Evolutionary conservation across 2,329 filamentous ascomycete species (phyloP).

Genomic region (Aspergillus ochraceus): DNA sequence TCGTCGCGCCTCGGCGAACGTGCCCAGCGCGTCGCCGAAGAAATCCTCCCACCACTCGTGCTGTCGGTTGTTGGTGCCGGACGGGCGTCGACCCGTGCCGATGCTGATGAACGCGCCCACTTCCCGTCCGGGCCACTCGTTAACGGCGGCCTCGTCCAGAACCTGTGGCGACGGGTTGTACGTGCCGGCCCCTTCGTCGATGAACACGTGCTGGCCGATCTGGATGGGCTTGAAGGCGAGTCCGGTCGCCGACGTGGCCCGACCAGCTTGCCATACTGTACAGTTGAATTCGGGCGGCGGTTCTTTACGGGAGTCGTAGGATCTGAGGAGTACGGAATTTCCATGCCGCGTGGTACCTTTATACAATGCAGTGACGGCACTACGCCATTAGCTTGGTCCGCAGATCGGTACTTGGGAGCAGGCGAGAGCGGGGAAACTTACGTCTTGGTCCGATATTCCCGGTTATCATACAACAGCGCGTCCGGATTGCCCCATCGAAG

Average conservation of each 20-base stretch:
- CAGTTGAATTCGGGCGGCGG: constrained; percentile 88
- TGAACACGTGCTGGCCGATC: constrained; percentile 89
- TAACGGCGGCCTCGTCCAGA: constrained; percentile 85
- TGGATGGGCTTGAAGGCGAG: constrained; percentile 95
- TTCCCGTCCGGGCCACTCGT: constrained; percentile 93
- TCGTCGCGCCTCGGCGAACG: constrained; percentile 85
- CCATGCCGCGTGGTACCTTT: constrained; percentile 73
- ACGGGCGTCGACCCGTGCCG: constrained; percentile 83
- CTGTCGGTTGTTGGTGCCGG: constrained; percentile 66
- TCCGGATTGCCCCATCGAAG: constrained; percentile 75
- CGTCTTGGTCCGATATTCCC: constrained; percentile 88
- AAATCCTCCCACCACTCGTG: constrained; percentile 94
- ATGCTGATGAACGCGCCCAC: constrained; percentile 90
- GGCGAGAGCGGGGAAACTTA: constrained; percentile 48
- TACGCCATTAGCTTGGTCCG: constrained; percentile 38
- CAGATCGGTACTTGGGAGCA: background rate
- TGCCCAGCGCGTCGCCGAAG: constrained; percentile 67
- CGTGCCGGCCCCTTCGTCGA: constrained; percentile 86
- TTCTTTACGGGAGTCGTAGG: constrained; percentile 93
- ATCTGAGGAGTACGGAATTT: constrained; percentile 74
- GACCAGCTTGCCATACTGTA: constrained; percentile 94
- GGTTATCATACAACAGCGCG: constrained; percentile 80
- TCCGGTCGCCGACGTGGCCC: constrained; percentile 88
- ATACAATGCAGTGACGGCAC: constrained; percentile 87
- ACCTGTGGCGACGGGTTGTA: constrained; percentile 87